Conservation (phyloP, 164 flowering plant genomes). For the Santalum album region DNA sequence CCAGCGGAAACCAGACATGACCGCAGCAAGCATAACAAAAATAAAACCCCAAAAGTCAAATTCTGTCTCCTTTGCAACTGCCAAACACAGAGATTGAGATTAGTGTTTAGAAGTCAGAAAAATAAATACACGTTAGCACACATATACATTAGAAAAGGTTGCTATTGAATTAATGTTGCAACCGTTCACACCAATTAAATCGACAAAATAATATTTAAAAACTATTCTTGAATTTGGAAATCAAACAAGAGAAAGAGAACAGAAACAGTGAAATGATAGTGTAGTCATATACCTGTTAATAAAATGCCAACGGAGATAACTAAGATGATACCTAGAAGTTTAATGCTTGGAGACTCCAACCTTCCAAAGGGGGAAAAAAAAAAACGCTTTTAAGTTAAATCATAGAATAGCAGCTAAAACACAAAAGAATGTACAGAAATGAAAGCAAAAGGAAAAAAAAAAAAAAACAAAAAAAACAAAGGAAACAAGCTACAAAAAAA, state of each 20-base stretch:
- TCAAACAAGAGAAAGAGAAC: not conserved
- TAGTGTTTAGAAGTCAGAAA: conserved; percentile 3
- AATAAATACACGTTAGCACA: too few species aligned
- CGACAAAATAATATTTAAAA: too few species aligned
- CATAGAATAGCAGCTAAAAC: not conserved
- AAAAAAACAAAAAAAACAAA: too few species aligned
- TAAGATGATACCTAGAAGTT: conserved; percentile 77
- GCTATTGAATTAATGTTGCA: too few species aligned
- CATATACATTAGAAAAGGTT: not conserved
- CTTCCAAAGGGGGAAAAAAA: conserved; percentile 27
- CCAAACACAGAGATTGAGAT: conserved; percentile 4
- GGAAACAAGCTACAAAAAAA: too few species aligned
- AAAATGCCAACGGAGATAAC: conserved; percentile 76
- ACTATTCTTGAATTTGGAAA: not conserved
- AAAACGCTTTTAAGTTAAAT: not conserved
- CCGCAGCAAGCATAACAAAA: conserved; percentile 96
- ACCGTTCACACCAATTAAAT: too few species aligned
- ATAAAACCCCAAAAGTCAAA: conserved; percentile 95
- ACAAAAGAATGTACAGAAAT: too few species aligned
- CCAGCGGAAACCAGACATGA: conserved; percentile 99
- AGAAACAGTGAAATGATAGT: not conserved
- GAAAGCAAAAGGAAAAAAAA: too few species aligned
- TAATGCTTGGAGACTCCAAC: conserved; percentile 91
- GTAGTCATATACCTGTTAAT: conserved; percentile 54
- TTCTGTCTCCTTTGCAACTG: conserved; percentile 96